phyloP scores from a whole-genome alignment of 345 rosid species.

The Laguncularia racemosa region DNA sequence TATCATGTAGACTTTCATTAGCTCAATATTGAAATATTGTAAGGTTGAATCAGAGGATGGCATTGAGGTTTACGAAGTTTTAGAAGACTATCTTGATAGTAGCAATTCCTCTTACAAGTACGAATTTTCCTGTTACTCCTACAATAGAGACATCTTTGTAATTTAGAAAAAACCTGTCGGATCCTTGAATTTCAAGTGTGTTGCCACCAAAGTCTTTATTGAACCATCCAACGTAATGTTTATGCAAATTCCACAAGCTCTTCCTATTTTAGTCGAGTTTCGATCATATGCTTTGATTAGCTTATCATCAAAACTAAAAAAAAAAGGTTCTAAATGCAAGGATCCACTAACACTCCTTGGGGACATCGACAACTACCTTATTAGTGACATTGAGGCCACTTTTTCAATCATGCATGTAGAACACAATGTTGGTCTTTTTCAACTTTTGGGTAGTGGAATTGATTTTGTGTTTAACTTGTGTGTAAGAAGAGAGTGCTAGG shows the following conservation, averaged over 20 bases:
- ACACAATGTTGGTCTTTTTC: slow-evolving; percentile 8
- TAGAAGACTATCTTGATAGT: slow-evolving; percentile 1
- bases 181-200: slow-evolving; percentile 11
- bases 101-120: slow-evolving; percentile 7
- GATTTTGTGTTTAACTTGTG: not conserved
- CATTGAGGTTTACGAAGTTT: not conserved
- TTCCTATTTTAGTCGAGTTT: slow-evolving; percentile 7
- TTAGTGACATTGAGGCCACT: slow-evolving; percentile 7
- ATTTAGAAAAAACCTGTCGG: not conserved
- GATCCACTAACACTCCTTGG: slow-evolving; percentile 5
- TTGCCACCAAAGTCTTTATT: slow-evolving; percentile 14
- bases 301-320: slow-evolving; percentile 1
- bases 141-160: slow-evolving; percentile 10
- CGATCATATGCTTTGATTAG: slow-evolving; percentile 1
- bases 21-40: not conserved
- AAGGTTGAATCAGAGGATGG: not conserved
- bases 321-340: slow-evolving; percentile 5
- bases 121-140: slow-evolving; percentile 9
- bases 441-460: not conserved
- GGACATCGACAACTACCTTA: slow-evolving; percentile 4
- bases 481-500: not conserved
- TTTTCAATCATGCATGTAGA: slow-evolving; percentile 8
- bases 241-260: slow-evolving; percentile 1
- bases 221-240: slow-evolving; percentile 7
- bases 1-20: too few relatives aligned